Evolutionary conservation across 2,329 filamentous ascomycete species (phyloP), one percentile per base, ranked within the genome.

Genomic region (Colletotrichum brevisporum): DNA sequence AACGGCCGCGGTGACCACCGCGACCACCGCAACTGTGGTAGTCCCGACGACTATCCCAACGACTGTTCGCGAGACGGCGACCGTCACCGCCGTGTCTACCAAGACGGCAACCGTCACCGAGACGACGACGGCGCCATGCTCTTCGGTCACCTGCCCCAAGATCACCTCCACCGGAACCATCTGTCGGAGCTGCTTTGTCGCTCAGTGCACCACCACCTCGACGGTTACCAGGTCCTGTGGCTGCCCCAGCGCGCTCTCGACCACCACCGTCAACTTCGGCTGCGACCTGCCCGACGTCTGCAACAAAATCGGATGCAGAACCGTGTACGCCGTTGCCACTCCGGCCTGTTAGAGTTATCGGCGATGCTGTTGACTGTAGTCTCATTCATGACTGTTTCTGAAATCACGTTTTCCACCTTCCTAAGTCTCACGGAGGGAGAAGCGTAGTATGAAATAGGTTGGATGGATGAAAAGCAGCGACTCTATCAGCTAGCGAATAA

Each of bases 111-210:
- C 56, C 13, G 58, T 18, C 13, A 67, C 45, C 13, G n/a, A 51
- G n/a, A 67, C 27, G 31, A 31, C 53, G 31, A 70, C 67, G n/a
- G 48, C 54, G 4, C 63, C 63, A 2, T 67, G 57, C 50, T 47
- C 53, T 5, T 21, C 53, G 4, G 60, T 58, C 41, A 48, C n/a
- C 43, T 81, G 79, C 24, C 78, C 79, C 10, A 80, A 78, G 15
- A 74, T 81, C 10, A 80, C 77, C 0, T 55, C 73, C 8, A 78
- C 76, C 12, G 59, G 71, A 2, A 75, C 75, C 16, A 69, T 75
- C 24, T 81, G 80, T 72, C 74, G 75, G 18, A 79, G 76, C 5
- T 81, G 80, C 64, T 63, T 76, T 2, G 68, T 76, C 15, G 76
- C 76, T 6, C 53, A 74, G 58, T 81, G 80, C 47, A 63, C 80